These are phyloP conservation scores for Mikania micrantha DNA, from an alignment of 129 eudicot species.

Conservation along the genomic window DNA sequence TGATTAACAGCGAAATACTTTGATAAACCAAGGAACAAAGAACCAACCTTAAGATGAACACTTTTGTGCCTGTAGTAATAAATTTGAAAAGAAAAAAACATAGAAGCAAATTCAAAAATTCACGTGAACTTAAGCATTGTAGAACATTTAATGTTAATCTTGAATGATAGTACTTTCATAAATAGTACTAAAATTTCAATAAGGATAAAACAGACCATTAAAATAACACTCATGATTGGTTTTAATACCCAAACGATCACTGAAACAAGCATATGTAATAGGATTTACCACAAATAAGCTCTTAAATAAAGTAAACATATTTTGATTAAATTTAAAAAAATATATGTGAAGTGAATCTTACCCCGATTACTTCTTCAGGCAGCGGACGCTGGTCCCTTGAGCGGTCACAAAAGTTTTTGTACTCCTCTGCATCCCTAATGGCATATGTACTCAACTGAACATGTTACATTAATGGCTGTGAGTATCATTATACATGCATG, in stretches of 20 bases:
- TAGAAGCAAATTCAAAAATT: not conserved
- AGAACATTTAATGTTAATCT: not conserved
- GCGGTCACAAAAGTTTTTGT: slow-evolving; percentile 95
- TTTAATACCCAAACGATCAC: not conserved
- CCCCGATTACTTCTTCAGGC: slow-evolving; percentile 98
- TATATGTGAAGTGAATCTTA: slow-evolving; percentile 24
- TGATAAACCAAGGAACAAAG: not conserved
- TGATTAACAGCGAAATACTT: not conserved
- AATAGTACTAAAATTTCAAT: not conserved
- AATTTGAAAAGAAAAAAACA: not conserved
- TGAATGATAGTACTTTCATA: not conserved
- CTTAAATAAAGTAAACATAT: not conserved
- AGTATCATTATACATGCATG: not conserved
- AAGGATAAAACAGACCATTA: not conserved
- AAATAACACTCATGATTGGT: not conserved
- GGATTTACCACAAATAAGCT: not conserved
- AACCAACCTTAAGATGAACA: not conserved
- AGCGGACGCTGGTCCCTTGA: slow-evolving; percentile 90
- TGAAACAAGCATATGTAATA: not conserved
- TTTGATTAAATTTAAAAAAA: not conserved
- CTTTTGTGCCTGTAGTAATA: not conserved
- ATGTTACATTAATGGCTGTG: slow-evolving; percentile 15
- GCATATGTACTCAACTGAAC: slow-evolving; percentile 84
- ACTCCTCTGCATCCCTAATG: slow-evolving; percentile 95
- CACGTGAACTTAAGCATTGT: not conserved